A percentile compares a stretch with the other conserved stretches of the same genome.
These are phyloP conservation scores for Tephrocybe rancida DNA, from an alignment of 768 basidiomycete species.

Conservation along the genomic window DNA sequence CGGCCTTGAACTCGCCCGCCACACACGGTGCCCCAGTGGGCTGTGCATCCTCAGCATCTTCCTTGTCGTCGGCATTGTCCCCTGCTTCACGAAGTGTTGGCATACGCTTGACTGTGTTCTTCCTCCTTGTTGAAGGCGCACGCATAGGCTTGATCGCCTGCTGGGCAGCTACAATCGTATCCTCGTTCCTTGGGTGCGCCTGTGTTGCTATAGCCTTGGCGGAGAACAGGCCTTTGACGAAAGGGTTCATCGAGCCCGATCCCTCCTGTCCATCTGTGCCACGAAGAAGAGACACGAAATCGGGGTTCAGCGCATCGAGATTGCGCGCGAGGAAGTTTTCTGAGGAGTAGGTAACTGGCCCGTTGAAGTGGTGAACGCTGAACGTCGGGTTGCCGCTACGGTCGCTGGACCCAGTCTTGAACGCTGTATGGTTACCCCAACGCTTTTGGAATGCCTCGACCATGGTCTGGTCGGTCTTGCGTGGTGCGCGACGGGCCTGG, in stretches of 20 bases:
- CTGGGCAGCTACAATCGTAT: constrained; percentile 93
- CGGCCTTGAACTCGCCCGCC: constrained; percentile 85
- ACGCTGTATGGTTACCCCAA: constrained; percentile 92
- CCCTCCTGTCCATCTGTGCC: constrained; percentile 68
- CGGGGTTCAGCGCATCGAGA: constrained; percentile 86
- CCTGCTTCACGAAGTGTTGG: constrained; percentile 50
- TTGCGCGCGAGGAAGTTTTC: constrained; percentile 91
- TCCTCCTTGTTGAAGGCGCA: constrained; percentile 85
- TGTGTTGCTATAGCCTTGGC: constrained; percentile 89
- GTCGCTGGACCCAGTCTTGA: constrained; percentile 80
- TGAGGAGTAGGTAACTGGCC: constrained; percentile 88
- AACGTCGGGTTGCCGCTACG: constrained; percentile 84
- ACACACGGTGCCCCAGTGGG: constrained; percentile 63
- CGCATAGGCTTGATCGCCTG: constrained; percentile 95
- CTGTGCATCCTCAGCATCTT: constrained; percentile 49
- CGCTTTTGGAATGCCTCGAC: constrained; percentile 92
- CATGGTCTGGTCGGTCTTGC: constrained; percentile 94
- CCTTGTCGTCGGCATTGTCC: constrained; percentile 49
- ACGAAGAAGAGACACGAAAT: constrained; percentile 88
- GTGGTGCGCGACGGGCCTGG: constrained; percentile 81
- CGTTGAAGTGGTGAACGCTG: constrained; percentile 90
- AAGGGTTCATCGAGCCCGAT: constrained; percentile 85
- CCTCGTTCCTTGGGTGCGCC: constrained; percentile 90
- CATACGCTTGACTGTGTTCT: constrained; percentile 69
- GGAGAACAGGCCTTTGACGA: constrained; percentile 89